A percentile compares a stretch with the other conserved stretches of the same genome.
Conservation (phyloP, 2,329 filamentous ascomycete species). For the Nothomitra cinnamomea region DNA sequence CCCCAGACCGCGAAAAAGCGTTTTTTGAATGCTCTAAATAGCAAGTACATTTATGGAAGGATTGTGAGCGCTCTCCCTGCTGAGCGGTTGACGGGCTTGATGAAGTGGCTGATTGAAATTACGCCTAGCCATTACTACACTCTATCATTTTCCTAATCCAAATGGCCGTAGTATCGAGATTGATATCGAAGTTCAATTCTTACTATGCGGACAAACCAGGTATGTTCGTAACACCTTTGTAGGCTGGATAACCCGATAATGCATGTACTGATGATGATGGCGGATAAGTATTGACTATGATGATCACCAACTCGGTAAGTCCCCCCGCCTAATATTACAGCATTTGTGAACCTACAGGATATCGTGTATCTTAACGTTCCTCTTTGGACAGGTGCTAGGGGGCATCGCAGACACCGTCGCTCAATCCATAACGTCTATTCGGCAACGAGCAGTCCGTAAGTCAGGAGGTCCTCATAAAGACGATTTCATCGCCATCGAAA, state of each 20-base stretch:
- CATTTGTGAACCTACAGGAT: slow-evolving; percentile 3
- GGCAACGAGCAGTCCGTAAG: slow-evolving; percentile 48
- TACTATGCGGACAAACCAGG: slow-evolving; percentile 85
- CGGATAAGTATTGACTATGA: slow-evolving; percentile 71
- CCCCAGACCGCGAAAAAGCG: background rate
- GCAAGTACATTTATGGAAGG: slow-evolving; percentile 8
- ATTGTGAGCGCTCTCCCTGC: slow-evolving; percentile 1
- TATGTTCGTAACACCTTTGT: slow-evolving; percentile 25
- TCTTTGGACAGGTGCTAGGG: slow-evolving; percentile 49
- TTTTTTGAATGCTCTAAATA: slow-evolving; percentile 4
- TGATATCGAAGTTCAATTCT: slow-evolving; percentile 76
- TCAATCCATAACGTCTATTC: slow-evolving; percentile 75
- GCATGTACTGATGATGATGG: background rate
- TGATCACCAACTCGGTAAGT: slow-evolving; percentile 88
- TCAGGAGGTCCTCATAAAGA: slow-evolving; percentile 41
- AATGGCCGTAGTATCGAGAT: slow-evolving; percentile 66
- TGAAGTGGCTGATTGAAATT: background rate
- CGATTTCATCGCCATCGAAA: slow-evolving; percentile 68
- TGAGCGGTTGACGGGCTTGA: background rate
- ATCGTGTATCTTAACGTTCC: slow-evolving; percentile 4
- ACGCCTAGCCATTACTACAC: slow-evolving; percentile 65
- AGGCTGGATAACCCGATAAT: slow-evolving; percentile 4
- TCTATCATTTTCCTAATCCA: slow-evolving; percentile 71
- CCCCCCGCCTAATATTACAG: slow-evolving; percentile 6
- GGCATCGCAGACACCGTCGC: slow-evolving; percentile 94